These are phyloP conservation scores for Sergeia podlipaevii DNA, from an alignment of 208 protist genomes.

Conservation along the genomic window DNA sequence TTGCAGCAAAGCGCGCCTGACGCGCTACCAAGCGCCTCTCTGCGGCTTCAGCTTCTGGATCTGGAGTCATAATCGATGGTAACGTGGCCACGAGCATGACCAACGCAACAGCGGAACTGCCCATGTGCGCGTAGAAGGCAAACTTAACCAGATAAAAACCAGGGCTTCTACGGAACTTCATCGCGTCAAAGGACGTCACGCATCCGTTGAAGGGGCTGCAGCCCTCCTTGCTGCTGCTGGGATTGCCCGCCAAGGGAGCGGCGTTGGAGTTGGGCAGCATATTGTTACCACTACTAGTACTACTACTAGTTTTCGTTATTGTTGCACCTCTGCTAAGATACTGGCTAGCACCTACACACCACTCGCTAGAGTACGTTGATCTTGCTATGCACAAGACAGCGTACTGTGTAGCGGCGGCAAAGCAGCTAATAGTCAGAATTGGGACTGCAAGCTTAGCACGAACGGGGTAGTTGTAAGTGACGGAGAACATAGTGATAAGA, in stretches of 20 bases:
- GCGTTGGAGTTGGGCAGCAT: background rate
- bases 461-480: conserved; percentile 1
- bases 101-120: background rate
- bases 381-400: conserved; percentile 7
- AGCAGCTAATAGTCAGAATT: too few relatives aligned
- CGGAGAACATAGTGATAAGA: conserved; percentile 9
- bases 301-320: background rate
- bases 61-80: too few relatives aligned
- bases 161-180: conserved; percentile 19
- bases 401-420: too few relatives aligned
- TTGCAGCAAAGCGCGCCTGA: too few relatives aligned
- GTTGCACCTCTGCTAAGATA: too few relatives aligned
- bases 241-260: background rate
- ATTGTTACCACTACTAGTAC: background rate
- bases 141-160: conserved; percentile 7
- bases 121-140: background rate
- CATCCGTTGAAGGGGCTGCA: conserved; percentile 29
- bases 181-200: conserved; percentile 19
- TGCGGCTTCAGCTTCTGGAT: too few relatives aligned
- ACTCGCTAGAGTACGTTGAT: conserved; percentile 21
- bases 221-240: background rate
- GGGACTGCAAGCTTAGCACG: too few relatives aligned
- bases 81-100: conserved; percentile 4
- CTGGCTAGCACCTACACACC: too few relatives aligned
- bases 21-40: too few relatives aligned